Evolutionary conservation across 805 yeast species (phyloP), one percentile per base, ranked within the genome.

Genomic region (Komagataella populi): DNA sequence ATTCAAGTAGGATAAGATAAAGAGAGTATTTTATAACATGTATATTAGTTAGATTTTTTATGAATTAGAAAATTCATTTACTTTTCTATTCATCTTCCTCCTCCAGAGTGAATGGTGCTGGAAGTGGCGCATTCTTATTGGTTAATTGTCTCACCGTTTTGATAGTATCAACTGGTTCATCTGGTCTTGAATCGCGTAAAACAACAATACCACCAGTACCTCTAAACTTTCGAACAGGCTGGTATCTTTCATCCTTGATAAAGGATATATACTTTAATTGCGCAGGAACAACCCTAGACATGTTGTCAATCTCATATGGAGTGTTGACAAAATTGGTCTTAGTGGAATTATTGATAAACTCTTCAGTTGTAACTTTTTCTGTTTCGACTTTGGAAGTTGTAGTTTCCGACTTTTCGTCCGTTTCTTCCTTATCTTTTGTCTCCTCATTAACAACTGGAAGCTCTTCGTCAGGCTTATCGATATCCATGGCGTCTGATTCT

Each of bases 241-340:
- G 77, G 66, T 84, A 91, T 61, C 96, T 76, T 48, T 78, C 83
- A 52, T 80, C 84, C 61, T 84, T 83, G 44, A 73, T 67, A 63
- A 91, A 89, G 3, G 95, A 75, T 50, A 93, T 79, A 68, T 81
- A 87, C 66, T 83, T 84, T 53, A 90, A 73, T 69, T 93, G 98
- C 47, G 83, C 78, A 14, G 98, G 98, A 51, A 93, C 71, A 1
- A 93, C 96, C 61, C 99, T 80, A 10, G 93, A 76, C 76, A 91
- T 71, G 63, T 93, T 93, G 44, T 74, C 74, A 52, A 93, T 71
- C 63, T 79, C 78, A 67, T 78, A 88, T 23, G 89, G 84, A 20
- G 77, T 76, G 60, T 80, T 76, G 51, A 77, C 72, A 61, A 82
- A 81, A 56, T 63, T 53, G 2, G 70, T 60, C 77, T 79, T 55